Evolutionary conservation across 345 rosid species (phyloP).

Genomic region (Pugionium dolabratum): DNA sequence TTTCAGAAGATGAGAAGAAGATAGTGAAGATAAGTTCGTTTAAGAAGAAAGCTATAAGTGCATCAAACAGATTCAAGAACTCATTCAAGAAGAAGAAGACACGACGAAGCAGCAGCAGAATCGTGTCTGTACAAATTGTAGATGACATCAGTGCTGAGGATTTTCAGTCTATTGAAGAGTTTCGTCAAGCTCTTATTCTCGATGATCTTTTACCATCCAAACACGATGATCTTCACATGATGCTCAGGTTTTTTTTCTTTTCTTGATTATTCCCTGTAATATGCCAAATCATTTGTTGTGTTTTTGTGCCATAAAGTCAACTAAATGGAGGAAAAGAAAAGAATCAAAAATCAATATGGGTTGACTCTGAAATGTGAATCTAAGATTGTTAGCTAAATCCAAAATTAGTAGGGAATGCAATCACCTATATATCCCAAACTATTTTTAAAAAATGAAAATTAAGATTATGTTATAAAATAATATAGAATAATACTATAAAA

Average conservation of each 20-base stretch:
- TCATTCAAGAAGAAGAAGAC: slow-evolving; percentile 61
- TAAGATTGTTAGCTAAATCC: slow-evolving; percentile 10
- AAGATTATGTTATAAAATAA: no score
- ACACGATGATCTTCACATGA: slow-evolving; percentile 78
- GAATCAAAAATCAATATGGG: no score
- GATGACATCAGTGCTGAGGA: slow-evolving; percentile 65
- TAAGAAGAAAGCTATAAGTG: slow-evolving; percentile 75
- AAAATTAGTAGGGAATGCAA: background rate
- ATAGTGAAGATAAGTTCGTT: slow-evolving; percentile 61
- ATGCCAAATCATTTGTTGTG: background rate
- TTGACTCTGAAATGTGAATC: background rate
- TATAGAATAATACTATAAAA: no score
- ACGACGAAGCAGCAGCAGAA: slow-evolving; percentile 56
- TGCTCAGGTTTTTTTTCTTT: slow-evolving; percentile 61
- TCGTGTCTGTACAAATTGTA: slow-evolving; percentile 52
- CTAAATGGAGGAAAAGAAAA: background rate
- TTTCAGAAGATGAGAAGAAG: slow-evolving; percentile 66
- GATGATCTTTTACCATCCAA: slow-evolving; percentile 64
- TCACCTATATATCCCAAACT: background rate
- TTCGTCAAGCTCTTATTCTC: slow-evolving; percentile 66
- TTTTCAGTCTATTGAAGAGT: slow-evolving; percentile 61
- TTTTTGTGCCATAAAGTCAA: slow-evolving; percentile 17
- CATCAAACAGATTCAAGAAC: slow-evolving; percentile 73
- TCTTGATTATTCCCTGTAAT: background rate
- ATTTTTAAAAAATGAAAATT: no score